Evolutionary conservation across 148 eudicot species (phyloP).

Genomic region (Fagopyrum esculentum): DNA sequence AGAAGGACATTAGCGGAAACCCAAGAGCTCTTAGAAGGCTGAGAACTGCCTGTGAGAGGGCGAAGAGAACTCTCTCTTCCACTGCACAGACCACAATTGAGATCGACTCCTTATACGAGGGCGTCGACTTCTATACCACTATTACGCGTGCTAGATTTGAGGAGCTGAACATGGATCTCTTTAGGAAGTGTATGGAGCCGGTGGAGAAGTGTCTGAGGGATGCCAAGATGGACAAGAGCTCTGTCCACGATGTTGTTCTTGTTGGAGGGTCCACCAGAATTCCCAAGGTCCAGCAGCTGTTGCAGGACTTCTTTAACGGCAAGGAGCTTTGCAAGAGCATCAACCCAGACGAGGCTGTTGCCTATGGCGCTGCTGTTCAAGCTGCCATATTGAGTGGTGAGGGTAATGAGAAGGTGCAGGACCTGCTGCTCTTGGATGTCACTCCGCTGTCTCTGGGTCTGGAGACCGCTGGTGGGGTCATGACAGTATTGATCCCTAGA

Average conservation of each 20-base stretch:
- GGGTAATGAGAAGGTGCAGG: neutral
- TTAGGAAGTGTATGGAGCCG: conserved; percentile 10
- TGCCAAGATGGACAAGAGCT: conserved; percentile 11
- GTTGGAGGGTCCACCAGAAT: conserved; percentile 10
- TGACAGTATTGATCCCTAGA: neutral
- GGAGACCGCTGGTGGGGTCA: neutral
- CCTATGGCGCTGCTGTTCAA: conserved; percentile 8
- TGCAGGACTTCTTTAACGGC: conserved; percentile 7
- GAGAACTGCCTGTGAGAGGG: conserved; percentile 9
- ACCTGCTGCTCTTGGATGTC: neutral
- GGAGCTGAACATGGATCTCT: conserved; percentile 4
- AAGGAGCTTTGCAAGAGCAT: conserved; percentile 11
- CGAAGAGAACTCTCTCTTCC: neutral
- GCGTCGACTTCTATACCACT: conserved; percentile 4
- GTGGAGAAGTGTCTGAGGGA: conserved; percentile 10
- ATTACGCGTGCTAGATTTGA: neutral
- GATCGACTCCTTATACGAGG: neutral
- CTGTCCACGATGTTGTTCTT: neutral
- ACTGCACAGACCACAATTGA: neutral
- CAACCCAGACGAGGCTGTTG: conserved; percentile 8
- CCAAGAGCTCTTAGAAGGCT: neutral
- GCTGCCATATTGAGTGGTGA: neutral
- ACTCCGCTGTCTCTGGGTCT: neutral
- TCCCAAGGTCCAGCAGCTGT: conserved; percentile 1
- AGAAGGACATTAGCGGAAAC: neutral